Evolutionary conservation across 2,329 filamentous ascomycete genomes (phyloP), one percentile per base, ranked within the genome.

Genomic region (Phoma herbarum): DNA sequence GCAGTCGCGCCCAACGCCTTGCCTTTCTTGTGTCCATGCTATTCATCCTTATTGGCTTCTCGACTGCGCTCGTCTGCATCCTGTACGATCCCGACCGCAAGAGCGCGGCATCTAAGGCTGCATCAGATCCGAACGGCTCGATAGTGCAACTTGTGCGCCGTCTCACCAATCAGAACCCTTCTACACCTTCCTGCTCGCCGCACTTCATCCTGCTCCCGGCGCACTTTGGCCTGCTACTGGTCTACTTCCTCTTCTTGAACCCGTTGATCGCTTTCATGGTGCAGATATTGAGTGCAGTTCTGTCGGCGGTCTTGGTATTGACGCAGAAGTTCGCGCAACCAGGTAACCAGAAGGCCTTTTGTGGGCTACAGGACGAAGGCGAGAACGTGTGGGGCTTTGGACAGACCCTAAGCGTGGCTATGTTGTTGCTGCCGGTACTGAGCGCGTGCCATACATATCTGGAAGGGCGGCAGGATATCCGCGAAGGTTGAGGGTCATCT

Each of bases 381-480:
- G 71, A 74, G 52, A 72, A 75, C 46, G 44, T 59, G 14, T 74
- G 71, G 71, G 69, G 70, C 4, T 74, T 74, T 47, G 68, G 72
- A 6, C 70, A 74, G 58, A 75, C 70, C 20, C 41, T 75, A 59
- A 71, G 68, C 57, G 65, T 73, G 23, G 66, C 68, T 2, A 72
- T 75, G 68, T 51, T 73, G 47, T 35, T 72, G 31, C 26, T 73
- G 8, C 72, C 70, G 1, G 65, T 64, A 9, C 63, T 74, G 57
- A 67, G 64, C 28, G 71, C 70, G 3, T 37, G 59, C 11, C 67
- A 74, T 46, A 67, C 66, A 20, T 74, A 70, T 59, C 49, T 74
- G 3, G 70, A 75, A 51, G 70, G 66, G 1, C 62, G 66, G 37
- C 66, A 72, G 37, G 61, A 70, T 51, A 71, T 75, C 23, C 20